Evolutionary conservation across 2,329 filamentous ascomycete genomes (phyloP).

Genomic region (Leptographium procerum): DNA sequence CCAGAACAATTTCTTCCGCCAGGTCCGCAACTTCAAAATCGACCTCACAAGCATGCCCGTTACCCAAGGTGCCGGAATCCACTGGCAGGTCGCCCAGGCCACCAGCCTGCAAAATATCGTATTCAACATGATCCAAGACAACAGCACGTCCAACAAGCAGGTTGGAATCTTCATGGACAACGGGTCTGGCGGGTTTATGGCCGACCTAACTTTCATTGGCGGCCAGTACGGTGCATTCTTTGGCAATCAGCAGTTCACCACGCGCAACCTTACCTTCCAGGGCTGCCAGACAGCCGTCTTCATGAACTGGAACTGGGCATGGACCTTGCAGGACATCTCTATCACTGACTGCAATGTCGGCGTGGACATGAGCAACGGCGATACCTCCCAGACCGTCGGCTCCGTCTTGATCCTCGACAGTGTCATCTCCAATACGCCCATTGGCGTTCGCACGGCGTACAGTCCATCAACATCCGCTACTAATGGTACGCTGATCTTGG

Average conservation of each 20-base stretch:
- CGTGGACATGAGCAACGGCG: constrained; percentile 64
- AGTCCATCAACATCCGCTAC: constrained; percentile 43
- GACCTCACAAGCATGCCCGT: constrained; percentile 57
- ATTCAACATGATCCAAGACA: constrained; percentile 65
- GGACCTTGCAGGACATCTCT: constrained; percentile 64
- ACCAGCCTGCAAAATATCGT: constrained; percentile 71
- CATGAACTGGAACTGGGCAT: constrained; percentile 90
- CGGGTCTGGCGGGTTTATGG: constrained; percentile 74
- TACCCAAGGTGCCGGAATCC: constrained; percentile 56
- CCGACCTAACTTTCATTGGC: constrained; percentile 72
- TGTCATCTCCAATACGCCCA: constrained; percentile 60
- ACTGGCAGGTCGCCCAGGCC: constrained; percentile 80
- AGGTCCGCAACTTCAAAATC: constrained; percentile 72
- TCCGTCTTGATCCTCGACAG: constrained; percentile 78
- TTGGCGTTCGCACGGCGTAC: constrained; percentile 70
- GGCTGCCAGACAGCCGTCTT: constrained; percentile 71
- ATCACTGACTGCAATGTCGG: constrained; percentile 68
- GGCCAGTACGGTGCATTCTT: constrained; percentile 68
- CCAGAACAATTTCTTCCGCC: constrained; percentile 76
- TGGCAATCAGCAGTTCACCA: constrained; percentile 81
- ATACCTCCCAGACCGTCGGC: constrained; percentile 60
- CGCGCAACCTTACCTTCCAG: constrained; percentile 72
- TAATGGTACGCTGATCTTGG: constrained; percentile 72
- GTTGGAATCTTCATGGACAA: constrained; percentile 79
- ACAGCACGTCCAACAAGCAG: constrained; percentile 53